These are phyloP conservation scores for Raffaelea ambrosiae DNA, from an alignment of 2,329 filamentous ascomycete species.

Conservation along the genomic window DNA sequence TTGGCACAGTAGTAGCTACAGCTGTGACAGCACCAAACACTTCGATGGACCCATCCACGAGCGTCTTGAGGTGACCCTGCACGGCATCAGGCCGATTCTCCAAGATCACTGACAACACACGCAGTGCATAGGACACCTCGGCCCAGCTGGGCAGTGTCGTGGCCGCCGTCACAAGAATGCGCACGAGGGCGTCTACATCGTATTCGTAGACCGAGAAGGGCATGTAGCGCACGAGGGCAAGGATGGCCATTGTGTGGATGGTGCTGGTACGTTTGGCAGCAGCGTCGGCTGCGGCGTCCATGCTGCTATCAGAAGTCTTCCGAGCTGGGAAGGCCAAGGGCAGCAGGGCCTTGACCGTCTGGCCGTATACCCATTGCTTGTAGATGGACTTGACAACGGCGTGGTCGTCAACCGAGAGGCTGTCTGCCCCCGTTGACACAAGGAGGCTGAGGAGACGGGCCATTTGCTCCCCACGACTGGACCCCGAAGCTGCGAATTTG, in stretches of 20 bases:
- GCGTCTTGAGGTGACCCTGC: constrained; percentile 37
- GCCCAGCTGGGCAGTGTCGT: constrained; percentile 29
- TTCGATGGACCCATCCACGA: constrained; percentile 35
- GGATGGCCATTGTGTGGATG: constrained; percentile 37
- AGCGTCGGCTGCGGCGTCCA: neutral
- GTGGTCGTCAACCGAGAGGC: constrained; percentile 31
- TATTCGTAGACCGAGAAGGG: constrained; percentile 42
- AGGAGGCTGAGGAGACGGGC: constrained; percentile 33
- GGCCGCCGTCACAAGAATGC: constrained; percentile 39
- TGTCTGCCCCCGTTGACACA: constrained; percentile 26
- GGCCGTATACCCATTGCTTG: constrained; percentile 39
- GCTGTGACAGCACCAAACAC: constrained; percentile 19
- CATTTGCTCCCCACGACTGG: constrained; percentile 27
- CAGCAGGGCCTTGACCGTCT: constrained; percentile 37
- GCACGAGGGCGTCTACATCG: constrained; percentile 37
- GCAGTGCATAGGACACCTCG: constrained; percentile 39
- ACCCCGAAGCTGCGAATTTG: neutral
- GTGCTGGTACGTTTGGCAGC: constrained; percentile 10
- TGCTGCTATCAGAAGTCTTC: constrained; percentile 7
- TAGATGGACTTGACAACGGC: constrained; percentile 33
- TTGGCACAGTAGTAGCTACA: neutral
- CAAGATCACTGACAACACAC: constrained; percentile 39
- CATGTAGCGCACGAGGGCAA: constrained; percentile 42
- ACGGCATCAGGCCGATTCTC: constrained; percentile 35
- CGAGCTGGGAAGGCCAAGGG: constrained; percentile 28